Percentiles rank a stretch among this genome's conserved stretches.
Evolutionary conservation across 495 filamentous ascomycete genomes (phyloP).

Genomic region (Entonaema liquescens): DNA sequence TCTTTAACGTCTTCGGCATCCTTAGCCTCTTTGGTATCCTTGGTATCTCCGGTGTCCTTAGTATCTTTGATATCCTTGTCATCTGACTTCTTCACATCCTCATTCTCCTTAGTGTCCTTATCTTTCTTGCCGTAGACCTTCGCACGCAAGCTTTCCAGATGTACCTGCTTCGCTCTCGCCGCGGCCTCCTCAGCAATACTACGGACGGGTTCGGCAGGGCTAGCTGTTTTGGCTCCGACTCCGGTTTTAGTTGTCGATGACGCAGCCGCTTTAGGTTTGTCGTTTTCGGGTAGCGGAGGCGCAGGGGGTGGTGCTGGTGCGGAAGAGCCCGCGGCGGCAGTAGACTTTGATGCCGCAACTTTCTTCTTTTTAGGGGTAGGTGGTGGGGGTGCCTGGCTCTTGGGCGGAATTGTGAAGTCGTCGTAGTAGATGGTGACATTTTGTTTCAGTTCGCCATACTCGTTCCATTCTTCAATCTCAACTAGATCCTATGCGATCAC

Average conservation of each 20-base stretch:
- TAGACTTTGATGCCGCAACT: conserved; percentile 42
- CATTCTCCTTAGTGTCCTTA: conserved; percentile 43
- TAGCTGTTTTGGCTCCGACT: conserved; percentile 23
- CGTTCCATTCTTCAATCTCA: conserved; percentile 98
- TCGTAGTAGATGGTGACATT: conserved; percentile 70
- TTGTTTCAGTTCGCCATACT: conserved; percentile 93
- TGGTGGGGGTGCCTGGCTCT: conserved; percentile 49
- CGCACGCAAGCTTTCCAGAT: conserved; percentile 53
- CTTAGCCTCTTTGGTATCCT: conserved; percentile 28
- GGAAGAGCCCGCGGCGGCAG: conserved; percentile 45
- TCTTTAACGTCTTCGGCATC: conserved; percentile 25
- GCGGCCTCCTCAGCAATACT: conserved; percentile 77
- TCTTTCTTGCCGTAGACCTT: conserved; percentile 51
- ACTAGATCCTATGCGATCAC: conserved; percentile 75
- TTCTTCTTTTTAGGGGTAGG: conserved; percentile 44
- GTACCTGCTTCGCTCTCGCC: conserved; percentile 64
- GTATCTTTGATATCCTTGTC: conserved; percentile 46
- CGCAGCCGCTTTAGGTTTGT: conserved; percentile 23
- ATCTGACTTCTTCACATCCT: conserved; percentile 35
- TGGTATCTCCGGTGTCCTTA: conserved; percentile 15
- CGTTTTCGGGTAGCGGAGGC: conserved; percentile 37
- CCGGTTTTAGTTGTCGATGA: conserved; percentile 26
- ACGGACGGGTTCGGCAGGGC: conserved; percentile 57
- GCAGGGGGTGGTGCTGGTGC: conserved; percentile 22
- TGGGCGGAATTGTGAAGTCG: conserved; percentile 60